A percentile compares a stretch with the other conserved stretches of the same genome.
These are phyloP conservation scores for Saturnispora ahearnii DNA, from an alignment of 805 yeast genomes.

Conservation along the genomic window DNA sequence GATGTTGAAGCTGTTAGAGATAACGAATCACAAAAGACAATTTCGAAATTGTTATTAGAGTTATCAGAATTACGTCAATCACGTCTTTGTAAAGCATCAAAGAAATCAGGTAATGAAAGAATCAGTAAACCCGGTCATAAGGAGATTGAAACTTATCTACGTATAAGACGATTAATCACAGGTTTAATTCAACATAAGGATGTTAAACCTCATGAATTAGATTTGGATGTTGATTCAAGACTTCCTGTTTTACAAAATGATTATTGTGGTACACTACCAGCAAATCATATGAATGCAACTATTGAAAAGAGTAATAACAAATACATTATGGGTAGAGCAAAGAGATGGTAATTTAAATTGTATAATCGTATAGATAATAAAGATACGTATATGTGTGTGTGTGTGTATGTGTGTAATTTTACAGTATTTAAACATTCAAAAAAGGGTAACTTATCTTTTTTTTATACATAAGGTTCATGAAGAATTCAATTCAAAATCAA, in stretches of 20 bases:
- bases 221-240: constrained; percentile 29
- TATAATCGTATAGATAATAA: not conserved
- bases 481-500: constrained; percentile 4
- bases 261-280: constrained; percentile 75
- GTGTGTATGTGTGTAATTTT: not conserved
- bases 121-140: constrained; percentile 5
- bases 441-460: too few relatives aligned
- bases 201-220: constrained; percentile 28
- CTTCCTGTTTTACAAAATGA: constrained; percentile 67
- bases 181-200: constrained; percentile 26
- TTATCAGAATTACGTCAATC: constrained; percentile 42
- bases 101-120: constrained; percentile 4
- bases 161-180: constrained; percentile 35
- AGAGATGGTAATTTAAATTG: constrained; percentile 4
- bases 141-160: constrained; percentile 7
- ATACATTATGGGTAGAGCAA: constrained; percentile 1
- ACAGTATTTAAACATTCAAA: not conserved
- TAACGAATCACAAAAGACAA: constrained; percentile 27
- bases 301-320: constrained; percentile 6
- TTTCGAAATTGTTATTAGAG: constrained; percentile 38
- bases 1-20: constrained; percentile 20
- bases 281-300: constrained; percentile 20
- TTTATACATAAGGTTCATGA: not conserved
- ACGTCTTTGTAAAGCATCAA: constrained; percentile 23
- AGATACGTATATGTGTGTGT: not conserved